These are phyloP conservation scores for Lumnitzera racemosa DNA, from an alignment of 345 rosid species.

Conservation along the genomic window DNA sequence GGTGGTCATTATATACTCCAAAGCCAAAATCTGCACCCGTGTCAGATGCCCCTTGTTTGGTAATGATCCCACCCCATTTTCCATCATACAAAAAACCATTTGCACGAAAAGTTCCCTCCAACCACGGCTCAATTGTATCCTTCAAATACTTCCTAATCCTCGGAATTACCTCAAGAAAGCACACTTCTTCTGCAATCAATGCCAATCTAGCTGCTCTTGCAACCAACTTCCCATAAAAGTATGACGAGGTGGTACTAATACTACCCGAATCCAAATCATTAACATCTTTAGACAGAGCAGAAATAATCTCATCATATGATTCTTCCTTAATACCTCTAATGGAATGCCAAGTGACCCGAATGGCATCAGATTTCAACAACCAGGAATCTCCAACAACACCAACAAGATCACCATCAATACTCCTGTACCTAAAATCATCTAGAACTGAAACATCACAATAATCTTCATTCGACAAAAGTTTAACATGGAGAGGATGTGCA, in stretches of 20 bases:
- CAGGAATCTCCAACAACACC: slow-evolving; percentile 84
- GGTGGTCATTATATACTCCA: slow-evolving; percentile 72
- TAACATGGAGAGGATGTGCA: slow-evolving; percentile 84
- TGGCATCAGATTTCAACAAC: slow-evolving; percentile 49
- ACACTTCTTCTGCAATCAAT: slow-evolving; percentile 81
- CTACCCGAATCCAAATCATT: slow-evolving; percentile 41
- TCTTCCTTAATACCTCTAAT: slow-evolving; percentile 53
- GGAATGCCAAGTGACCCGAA: slow-evolving; percentile 89
- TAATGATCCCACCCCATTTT: slow-evolving; percentile 84
- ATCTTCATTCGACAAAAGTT: slow-evolving; percentile 36
- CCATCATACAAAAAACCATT: slow-evolving; percentile 78
- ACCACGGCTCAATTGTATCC: slow-evolving; percentile 82
- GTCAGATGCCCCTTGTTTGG: slow-evolving; percentile 57
- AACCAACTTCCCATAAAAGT: slow-evolving; percentile 69
- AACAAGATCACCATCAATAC: slow-evolving; percentile 85
- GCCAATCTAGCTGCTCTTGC: slow-evolving; percentile 91
- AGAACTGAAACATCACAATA: slow-evolving; percentile 33
- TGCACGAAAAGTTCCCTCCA: slow-evolving; percentile 59
- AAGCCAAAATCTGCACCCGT: slow-evolving; percentile 81
- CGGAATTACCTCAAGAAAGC: slow-evolving; percentile 56
- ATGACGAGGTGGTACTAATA: slow-evolving; percentile 49
- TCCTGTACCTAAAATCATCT: slow-evolving; percentile 47
- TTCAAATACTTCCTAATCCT: slow-evolving; percentile 49
- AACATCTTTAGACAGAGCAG: slow-evolving; percentile 68
- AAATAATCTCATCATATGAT: slow-evolving; percentile 39